A percentile compares a stretch with the other conserved stretches of the same genome.
Evolutionary conservation across 371 early-diverging fungal species (phyloP).

Genomic region (Syncephalastrum sp.): DNA sequence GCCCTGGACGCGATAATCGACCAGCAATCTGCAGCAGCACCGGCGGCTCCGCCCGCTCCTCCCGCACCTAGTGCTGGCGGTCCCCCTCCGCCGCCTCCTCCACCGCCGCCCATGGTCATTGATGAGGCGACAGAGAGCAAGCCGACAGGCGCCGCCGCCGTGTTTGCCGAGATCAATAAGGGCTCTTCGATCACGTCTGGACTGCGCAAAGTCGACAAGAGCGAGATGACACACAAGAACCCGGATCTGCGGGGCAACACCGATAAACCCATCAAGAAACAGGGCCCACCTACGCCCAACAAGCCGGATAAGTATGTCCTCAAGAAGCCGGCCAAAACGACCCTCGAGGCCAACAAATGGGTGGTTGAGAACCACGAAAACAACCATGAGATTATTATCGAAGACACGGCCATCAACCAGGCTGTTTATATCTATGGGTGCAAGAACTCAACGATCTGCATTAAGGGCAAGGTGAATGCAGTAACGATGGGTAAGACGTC

Average conservation of each 20-base stretch:
- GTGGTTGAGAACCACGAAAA: conserved; percentile 83
- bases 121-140: conserved; percentile 19
- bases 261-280: conserved; percentile 50
- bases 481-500: conserved; percentile 71
- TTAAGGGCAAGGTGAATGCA: conserved; percentile 91
- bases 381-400: conserved; percentile 74
- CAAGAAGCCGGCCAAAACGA: conserved; percentile 79
- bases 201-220: conserved; percentile 91
- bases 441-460: conserved; percentile 82
- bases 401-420: conserved; percentile 82
- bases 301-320: conserved; percentile 63
- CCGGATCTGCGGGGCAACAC: conserved; percentile 74
- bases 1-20: conserved; percentile 50
- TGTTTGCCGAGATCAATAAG: conserved; percentile 89
- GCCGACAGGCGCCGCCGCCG: conserved; percentile 56
- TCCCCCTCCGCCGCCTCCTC: conserved; percentile 66
- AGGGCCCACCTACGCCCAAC: conserved; percentile 64
- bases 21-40: conserved; percentile 34
- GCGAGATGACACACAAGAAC: conserved; percentile 97
- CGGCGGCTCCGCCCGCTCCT: conserved; percentile 45
- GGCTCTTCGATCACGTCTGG: conserved; percentile 78
- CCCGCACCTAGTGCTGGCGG: conserved; percentile 55
- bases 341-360: conserved; percentile 93
- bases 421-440: conserved; percentile 93
- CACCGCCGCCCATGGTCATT: conserved; percentile 62